Conservation (phyloP, 306 rosid genomes). For the Hylodesmum podocarpum region DNA sequence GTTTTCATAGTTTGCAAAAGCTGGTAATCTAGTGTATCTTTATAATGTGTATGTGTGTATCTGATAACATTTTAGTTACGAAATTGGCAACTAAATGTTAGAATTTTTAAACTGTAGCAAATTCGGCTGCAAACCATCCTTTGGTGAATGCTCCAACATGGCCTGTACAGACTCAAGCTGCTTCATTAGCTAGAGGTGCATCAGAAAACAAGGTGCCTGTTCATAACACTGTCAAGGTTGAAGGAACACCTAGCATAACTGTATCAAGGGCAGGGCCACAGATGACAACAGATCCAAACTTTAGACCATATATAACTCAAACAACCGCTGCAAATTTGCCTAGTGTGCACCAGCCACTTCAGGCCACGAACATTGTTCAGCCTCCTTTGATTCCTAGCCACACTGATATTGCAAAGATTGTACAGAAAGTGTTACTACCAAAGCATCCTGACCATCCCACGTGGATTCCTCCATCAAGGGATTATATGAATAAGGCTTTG, state of each 20-base stretch:
- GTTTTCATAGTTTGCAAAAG: background rate
- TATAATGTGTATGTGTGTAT: background rate
- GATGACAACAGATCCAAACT: conserved; percentile 57
- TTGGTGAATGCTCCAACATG: conserved; percentile 64
- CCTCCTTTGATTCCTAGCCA: conserved; percentile 68
- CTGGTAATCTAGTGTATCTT: background rate
- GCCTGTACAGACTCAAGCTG: conserved; percentile 72
- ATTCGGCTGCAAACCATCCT: conserved; percentile 42
- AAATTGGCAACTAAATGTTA: conserved; percentile 24
- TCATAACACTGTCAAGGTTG: conserved; percentile 57
- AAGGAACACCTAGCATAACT: conserved; percentile 46
- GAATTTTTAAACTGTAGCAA: conserved; percentile 47
- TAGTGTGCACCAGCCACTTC: conserved; percentile 53
- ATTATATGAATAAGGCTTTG: conserved; percentile 91
- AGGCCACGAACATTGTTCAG: conserved; percentile 58
- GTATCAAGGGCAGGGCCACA: conserved; percentile 47
- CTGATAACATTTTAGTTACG: conserved; percentile 18
- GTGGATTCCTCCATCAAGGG: conserved; percentile 99
- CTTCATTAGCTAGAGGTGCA: conserved; percentile 54
- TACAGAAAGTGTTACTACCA: conserved; percentile 81
- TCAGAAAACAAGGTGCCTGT: conserved; percentile 65
- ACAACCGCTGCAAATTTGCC: conserved; percentile 63
- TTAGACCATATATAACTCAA: conserved; percentile 65
- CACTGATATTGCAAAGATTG: conserved; percentile 69
- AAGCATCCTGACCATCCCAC: conserved; percentile 82